Base-by-base conservation (phyloP, 352 stramenopile species). In the Halophytophthora batemanensis region DNA sequence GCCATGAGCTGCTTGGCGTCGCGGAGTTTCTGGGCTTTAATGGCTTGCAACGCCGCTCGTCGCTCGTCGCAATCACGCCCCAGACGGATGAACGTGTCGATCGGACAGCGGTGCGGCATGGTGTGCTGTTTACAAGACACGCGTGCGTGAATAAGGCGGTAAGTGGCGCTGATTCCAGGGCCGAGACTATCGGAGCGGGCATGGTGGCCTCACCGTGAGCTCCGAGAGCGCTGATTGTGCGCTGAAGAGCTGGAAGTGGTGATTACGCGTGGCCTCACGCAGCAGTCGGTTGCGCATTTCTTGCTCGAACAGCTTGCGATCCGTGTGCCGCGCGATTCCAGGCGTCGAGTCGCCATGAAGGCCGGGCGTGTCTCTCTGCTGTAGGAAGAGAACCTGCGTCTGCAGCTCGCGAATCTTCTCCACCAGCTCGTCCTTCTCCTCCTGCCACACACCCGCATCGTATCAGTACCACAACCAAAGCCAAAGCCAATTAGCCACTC, bases 41-140 rank as follows among this genome's bases (percentile, higher is more conserved):
- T 59, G n/a, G 45, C 49, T 48, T 74, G 46, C 8, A 87, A 53
- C 38, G 65, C 64, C 13, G 48, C 61, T 6, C 60, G 63, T 0
- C 76, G 70, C 28, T 71, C 50, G 12, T 43, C 13, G 40, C 61
- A 65, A 50, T 78, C 68, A 19, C 52, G 63, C 5, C 59, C 53
- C 13, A 87, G 43, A 36, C 66, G 76, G 50, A 87, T 78, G 33
- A 62, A 74, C 12, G 65, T 66, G 50, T 74, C 62, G 41, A 81
- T 61, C 6, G 68, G 67, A 29, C 64, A 75, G 15, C 64, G 66
- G 33, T 61, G 48, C 41, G 64, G 61, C 8, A 71, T 53, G 4
- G 53, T 62, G 41, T 66, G 66, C 57, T 71, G 40, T 11, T 10
- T 35, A 6, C n/a, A 35, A n/a, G n/a, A n/a, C n/a, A n/a, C n/a